A percentile compares a stretch with the other conserved stretches of the same genome.
phyloP scores from a whole-genome alignment of 352 stramenopile species.

The Thraustochytrium sp. region DNA sequence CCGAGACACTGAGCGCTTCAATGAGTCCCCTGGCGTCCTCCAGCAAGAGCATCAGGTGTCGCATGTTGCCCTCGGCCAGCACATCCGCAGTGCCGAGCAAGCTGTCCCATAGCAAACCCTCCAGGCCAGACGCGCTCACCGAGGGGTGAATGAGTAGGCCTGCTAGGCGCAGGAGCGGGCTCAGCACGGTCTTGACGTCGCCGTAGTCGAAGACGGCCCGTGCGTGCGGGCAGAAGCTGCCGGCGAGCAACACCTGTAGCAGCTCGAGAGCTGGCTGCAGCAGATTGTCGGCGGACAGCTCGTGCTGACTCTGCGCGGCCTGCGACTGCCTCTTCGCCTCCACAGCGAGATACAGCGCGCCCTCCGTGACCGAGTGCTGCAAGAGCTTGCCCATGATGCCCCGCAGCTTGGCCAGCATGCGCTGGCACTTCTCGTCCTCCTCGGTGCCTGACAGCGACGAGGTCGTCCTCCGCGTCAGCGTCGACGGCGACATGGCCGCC shows the following conservation, averaged over 20 bases:
- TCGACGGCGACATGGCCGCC: neutral
- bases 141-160: neutral
- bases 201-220: conserved; percentile 5
- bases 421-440: neutral
- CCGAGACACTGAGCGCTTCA: neutral
- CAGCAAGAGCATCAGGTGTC: neutral
- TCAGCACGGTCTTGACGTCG: neutral
- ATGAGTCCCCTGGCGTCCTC: neutral
- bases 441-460: no score
- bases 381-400: neutral
- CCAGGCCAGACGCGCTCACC: neutral
- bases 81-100: neutral
- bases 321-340: neutral
- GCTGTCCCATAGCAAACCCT: neutral
- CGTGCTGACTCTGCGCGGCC: no score
- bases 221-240: conserved; percentile 20
- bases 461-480: neutral
- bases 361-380: neutral
- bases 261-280: neutral
- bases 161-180: neutral
- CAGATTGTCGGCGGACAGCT: no score
- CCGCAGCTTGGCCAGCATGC: conserved; percentile 9
- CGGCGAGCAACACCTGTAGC: neutral
- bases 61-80: neutral
- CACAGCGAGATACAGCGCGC: neutral